Base-by-base conservation (phyloP, 2,329 filamentous ascomycete species). In the Plenodomus tracheiphilus region DNA sequence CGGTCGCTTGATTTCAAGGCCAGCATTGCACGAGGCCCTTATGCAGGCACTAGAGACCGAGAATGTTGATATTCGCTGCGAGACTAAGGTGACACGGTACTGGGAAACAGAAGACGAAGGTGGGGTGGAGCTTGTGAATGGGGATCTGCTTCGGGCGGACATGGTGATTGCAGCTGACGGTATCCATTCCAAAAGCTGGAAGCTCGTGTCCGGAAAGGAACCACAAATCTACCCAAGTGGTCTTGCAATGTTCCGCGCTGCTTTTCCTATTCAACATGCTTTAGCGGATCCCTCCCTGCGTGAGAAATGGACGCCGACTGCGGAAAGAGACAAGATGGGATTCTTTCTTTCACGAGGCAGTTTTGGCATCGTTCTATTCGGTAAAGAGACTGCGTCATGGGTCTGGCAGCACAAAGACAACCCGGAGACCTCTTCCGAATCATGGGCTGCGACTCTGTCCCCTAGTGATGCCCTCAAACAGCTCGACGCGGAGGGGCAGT, bases 381-480 rank as follows among this genome's bases (percentile, higher is more conserved):
- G 39, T 15, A 21, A 40, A 25, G 13, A 40, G 4, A 40, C 39
- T 40, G 39, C 39, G 25, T 40, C 39, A 11, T 40, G 39, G 39
- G 39, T 40, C 19, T 40, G 39, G 39, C 39, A 40, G 21, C 39
- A 40, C 39, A 28, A 40, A 19, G 39, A 40, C 11, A 40, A 40
- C 20, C 39, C 39, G 19, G 39, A 40, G 25, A 40, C 39, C n/a
- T 40, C 39, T 10, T 19, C 39, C 28, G 39, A 40, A 25, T 40
- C 39, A 30, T 40, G 39, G 39, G 39, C 39, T 40, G 39, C 39
- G 19, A 40, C 19, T 28, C 13, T 35, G 36, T 30, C 64, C 22
- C 22, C 22, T 25, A 25, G 22, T 25, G 22, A 25, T 25, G 22
- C 22, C 22, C 22, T 25, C 5, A 25, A 25, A 25, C 22, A 25